Evolutionary conservation across 164 flowering plant species (phyloP), one percentile per base, ranked within the genome.

Genomic region (Magnolia kwangsiensis): DNA sequence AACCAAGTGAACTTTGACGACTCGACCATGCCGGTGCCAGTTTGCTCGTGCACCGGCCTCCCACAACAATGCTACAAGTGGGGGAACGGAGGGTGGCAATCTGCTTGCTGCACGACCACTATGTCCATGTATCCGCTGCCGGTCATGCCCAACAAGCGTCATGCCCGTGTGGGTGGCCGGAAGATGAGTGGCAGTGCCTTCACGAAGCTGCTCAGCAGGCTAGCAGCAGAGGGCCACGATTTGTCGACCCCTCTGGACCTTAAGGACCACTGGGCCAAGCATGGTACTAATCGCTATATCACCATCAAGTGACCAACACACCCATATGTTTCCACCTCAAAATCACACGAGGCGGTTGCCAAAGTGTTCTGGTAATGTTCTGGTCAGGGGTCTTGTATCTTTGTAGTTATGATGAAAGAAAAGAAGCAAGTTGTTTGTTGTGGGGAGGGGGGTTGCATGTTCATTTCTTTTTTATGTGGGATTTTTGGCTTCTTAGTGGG

Each of bases 21-120:
- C 18, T 79, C 85, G 16, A 83, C 80, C 31, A 83, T 86, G 84
- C 83, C 87, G 1, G 72, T 71, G 4, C 88, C 88, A 2, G 85
- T 76, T n/a, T 86, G 88, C 80, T 81, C 88, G 2, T 86, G 88
- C 78, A 86, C 88, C 0, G 87, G 88, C 9, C 61, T 68, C 31
- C 49, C 67, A n/a, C 76, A 80, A 50, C 85, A 80, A 63, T 86
- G 89, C 77, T 86, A 86, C 80, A 86, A 82, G 64, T 85, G 86
- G 87, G 87, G 87, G 16, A 79, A 78, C 55, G 89, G 89, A 4
- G 87, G 89, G 4, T 86, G 87, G 89, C 89, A 86, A 78, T 86
- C 89, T 4, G 79, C 87, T 8, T 86, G 89, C 75, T 86, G 89
- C 84, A 86, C 89, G n/a, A 83, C 83, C 67, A 81, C 82, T 64